A percentile compares a stretch with the other conserved stretches of the same genome.
phyloP scores from a whole-genome alignment of 768 basidiomycete species.

The Hygrophorus pudorinus region DNA sequence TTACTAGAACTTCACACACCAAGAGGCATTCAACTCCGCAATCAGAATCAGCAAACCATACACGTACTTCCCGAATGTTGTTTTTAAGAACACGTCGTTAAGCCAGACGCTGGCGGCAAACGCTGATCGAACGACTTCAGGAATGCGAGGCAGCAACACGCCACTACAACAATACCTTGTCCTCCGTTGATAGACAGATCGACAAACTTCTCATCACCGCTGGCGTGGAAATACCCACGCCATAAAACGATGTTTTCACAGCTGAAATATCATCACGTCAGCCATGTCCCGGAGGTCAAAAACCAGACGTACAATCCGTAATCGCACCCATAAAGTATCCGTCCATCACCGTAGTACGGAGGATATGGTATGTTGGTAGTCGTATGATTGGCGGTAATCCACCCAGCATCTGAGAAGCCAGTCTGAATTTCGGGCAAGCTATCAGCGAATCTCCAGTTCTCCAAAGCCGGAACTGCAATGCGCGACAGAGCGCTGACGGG shows the following conservation, averaged over 20 bases:
- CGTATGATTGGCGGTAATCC: conserved; percentile 63
- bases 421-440: conserved; percentile 60
- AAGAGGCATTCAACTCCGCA: background rate
- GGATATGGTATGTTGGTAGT: conserved; percentile 63
- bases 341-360: conserved; percentile 64
- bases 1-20: conserved; percentile 46
- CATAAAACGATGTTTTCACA: conserved; percentile 78
- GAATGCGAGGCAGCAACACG: background rate
- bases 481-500: conserved; percentile 18
- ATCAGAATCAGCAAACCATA: background rate
- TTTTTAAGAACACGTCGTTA: conserved; percentile 60
- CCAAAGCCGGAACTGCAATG: conserved; percentile 38
- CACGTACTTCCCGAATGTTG: conserved; percentile 64
- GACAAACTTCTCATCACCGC: conserved; percentile 48
- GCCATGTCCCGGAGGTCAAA: background rate
- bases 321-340: conserved; percentile 78
- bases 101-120: conserved; percentile 81
- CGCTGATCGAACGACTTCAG: conserved; percentile 22
- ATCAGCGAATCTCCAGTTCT: conserved; percentile 66
- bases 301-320: conserved; percentile 63
- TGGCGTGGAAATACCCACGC: conserved; percentile 70
- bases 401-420: conserved; percentile 50
- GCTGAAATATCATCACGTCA: conserved; percentile 26
- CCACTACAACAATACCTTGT: conserved; percentile 34
- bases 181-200: conserved; percentile 79